These are phyloP conservation scores for Pyrenophora teres DNA, from an alignment of 2,329 filamentous ascomycete genomes.

Conservation along the genomic window DNA sequence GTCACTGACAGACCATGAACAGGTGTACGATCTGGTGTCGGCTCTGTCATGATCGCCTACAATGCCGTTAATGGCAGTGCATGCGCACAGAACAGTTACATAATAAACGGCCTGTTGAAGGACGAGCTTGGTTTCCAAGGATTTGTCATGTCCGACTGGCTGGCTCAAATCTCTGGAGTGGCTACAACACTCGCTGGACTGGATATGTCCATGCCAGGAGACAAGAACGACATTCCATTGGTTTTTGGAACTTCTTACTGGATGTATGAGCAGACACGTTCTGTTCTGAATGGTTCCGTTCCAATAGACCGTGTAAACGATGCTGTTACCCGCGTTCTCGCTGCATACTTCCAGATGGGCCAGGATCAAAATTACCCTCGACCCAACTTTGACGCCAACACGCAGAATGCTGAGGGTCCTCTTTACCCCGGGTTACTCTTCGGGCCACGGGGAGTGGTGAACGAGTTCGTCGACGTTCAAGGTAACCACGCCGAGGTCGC, in stretches of 20 bases:
- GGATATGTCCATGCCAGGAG: slow-evolving; percentile 79
- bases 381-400: slow-evolving; percentile 47
- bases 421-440: slow-evolving; percentile 52
- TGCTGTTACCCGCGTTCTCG: slow-evolving; percentile 83
- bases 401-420: slow-evolving; percentile 40
- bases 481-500: slow-evolving; percentile 58
- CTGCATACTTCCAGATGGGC: slow-evolving; percentile 75
- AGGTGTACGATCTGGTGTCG: slow-evolving; percentile 73
- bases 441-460: slow-evolving; percentile 67
- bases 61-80: slow-evolving; percentile 58
- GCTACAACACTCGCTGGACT: slow-evolving; percentile 78
- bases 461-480: slow-evolving; percentile 68
- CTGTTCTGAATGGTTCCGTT: slow-evolving; percentile 80
- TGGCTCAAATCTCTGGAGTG: slow-evolving; percentile 82
- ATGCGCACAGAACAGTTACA: slow-evolving; percentile 74
- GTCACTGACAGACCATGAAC: not conserved
- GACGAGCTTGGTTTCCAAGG: slow-evolving; percentile 84
- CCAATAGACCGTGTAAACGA: slow-evolving; percentile 84
- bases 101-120: slow-evolving; percentile 83
- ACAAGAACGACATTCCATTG: slow-evolving; percentile 58
- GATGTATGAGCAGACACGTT: slow-evolving; percentile 74
- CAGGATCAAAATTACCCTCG: slow-evolving; percentile 51
- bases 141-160: slow-evolving; percentile 76
- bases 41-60: slow-evolving; percentile 83
- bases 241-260: slow-evolving; percentile 60